Percentiles rank a stretch among this genome's conserved stretches.
These are phyloP conservation scores for Sarocladium strictum DNA, from an alignment of 2,329 filamentous ascomycete genomes.

Conservation along the genomic window DNA sequence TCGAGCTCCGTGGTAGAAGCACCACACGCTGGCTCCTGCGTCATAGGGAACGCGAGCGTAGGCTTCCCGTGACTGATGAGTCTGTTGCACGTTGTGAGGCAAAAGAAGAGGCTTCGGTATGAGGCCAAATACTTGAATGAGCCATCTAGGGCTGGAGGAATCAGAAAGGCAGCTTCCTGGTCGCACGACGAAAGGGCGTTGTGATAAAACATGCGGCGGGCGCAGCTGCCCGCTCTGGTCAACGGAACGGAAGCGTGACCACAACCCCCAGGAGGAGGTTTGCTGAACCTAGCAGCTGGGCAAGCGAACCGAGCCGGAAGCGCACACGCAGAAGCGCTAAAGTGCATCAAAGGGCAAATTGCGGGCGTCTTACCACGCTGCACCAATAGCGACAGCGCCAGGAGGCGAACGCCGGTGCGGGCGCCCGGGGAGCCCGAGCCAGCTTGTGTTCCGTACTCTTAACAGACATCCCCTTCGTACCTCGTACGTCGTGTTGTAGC, in stretches of 20 bases:
- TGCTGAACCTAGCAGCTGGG: neutral
- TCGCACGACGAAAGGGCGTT: neutral
- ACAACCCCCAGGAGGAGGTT: neutral
- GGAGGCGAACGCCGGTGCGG: slow-evolving; percentile 5
- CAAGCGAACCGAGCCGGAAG: slow-evolving; percentile 1
- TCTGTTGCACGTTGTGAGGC: neutral
- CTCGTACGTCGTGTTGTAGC: too few relatives aligned
- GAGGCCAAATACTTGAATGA: neutral
- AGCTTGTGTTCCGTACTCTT: neutral
- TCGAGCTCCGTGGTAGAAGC: neutral
- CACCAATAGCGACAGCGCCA: neutral
- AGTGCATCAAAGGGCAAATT: neutral
- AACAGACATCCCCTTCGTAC: too few relatives aligned
- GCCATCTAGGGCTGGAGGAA: neutral
- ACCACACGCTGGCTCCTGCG: neutral
- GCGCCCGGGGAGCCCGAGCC: neutral
- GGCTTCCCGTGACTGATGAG: too few relatives aligned
- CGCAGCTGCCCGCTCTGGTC: neutral
- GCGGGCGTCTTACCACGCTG: slow-evolving; percentile 2
- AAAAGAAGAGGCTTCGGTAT: neutral
- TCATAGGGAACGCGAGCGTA: neutral
- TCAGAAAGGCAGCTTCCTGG: neutral
- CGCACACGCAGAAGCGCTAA: slow-evolving; percentile 5
- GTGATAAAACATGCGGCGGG: neutral
- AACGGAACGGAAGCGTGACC: neutral